Evolutionary conservation across 2,329 filamentous ascomycete genomes (phyloP), one percentile per base, ranked within the genome.

Genomic region (Aureobasidium sp.): DNA sequence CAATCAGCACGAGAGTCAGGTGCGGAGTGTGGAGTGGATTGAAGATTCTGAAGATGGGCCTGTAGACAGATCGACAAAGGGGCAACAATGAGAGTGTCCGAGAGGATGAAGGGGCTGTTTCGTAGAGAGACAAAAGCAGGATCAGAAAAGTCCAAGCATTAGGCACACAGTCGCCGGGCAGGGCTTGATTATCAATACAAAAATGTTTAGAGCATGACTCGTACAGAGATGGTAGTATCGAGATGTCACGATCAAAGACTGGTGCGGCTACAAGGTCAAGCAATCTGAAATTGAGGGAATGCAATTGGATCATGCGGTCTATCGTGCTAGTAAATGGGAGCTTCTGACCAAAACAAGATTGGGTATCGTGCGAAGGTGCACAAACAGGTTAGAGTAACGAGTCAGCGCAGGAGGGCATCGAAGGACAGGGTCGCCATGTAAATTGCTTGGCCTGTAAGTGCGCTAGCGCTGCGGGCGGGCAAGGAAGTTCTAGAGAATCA

Each of bases 121-220:
- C 2, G 51, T 25, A 42, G 51, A 44, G 2, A 44, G 37, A 44
- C 27, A 44, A 25, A 11, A 44, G 29, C 37, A 55, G 51, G 30
- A 34, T n/a, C 4, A 21, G 25, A 44, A 55, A 39, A 55, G 10
- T 32, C 51, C 25, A 25, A 30, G 25, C 16, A 42, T 42, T 25
- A 54, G 50, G 48, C 49, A 53, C 25, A 39, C 49, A 41, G 36
- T 53, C 34, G 34, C 6, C 4, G 51, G 51, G 7, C 51, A 29
- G 13, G 51, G 27, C 54, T 47, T 30, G 54, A 58, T 58, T 47
- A 58, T 58, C 54, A 58, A 47, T 45, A 27, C 42, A 34, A 37
- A 27, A 34, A 47, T 36, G 54, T 25, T 47, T 13, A 10, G 13
- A 30, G 11, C 54, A 58, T 42, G 51, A 55, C 51, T 44, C 39